phyloP scores from a whole-genome alignment of 2,329 filamentous ascomycete genomes.

The Penicillium sp. region DNA sequence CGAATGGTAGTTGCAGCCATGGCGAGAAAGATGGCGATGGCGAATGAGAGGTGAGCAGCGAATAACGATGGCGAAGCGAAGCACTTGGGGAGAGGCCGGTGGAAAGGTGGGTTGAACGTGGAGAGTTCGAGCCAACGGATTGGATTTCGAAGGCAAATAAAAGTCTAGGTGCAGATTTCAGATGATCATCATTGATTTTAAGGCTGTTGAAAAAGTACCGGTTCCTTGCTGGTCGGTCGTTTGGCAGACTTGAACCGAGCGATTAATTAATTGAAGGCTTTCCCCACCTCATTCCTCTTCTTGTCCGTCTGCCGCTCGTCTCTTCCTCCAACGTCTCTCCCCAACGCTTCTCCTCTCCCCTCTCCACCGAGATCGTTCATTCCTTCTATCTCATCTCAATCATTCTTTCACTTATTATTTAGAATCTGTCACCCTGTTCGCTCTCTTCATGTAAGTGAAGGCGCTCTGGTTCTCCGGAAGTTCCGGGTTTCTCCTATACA shows the following conservation, averaged over 20 bases:
- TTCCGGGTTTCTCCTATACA: constrained; percentile 8
- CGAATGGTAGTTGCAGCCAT: constrained; percentile 56
- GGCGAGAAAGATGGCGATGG: constrained; percentile 15
- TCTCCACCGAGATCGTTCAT: constrained; percentile 1
- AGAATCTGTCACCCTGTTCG: constrained; percentile 10
- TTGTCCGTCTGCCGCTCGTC: neutral
- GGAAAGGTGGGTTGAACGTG: constrained; percentile 18
- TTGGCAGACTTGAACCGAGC: neutral
- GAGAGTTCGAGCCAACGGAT: constrained; percentile 16
- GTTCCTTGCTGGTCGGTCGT: constrained; percentile 1
- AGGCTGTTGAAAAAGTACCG: neutral
- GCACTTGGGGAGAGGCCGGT: constrained; percentile 17
- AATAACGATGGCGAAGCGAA: constrained; percentile 21
- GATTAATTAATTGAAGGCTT: constrained; percentile 12
- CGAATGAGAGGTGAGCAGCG: constrained; percentile 15
- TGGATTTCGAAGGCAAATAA: constrained; percentile 8
- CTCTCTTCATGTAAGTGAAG: constrained; percentile 13
- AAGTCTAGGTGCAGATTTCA: neutral
- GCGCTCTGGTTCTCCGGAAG: constrained; percentile 8
- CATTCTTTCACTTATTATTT: constrained; percentile 11
- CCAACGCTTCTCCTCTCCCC: constrained; percentile 8
- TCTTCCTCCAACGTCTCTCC: constrained; percentile 1
- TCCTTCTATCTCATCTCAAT: constrained; percentile 16
- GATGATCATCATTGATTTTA: neutral
- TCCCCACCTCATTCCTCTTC: constrained; percentile 8